phyloP scores from a whole-genome alignment of 257 asterid genomes.

The Solanum chilense region DNA sequence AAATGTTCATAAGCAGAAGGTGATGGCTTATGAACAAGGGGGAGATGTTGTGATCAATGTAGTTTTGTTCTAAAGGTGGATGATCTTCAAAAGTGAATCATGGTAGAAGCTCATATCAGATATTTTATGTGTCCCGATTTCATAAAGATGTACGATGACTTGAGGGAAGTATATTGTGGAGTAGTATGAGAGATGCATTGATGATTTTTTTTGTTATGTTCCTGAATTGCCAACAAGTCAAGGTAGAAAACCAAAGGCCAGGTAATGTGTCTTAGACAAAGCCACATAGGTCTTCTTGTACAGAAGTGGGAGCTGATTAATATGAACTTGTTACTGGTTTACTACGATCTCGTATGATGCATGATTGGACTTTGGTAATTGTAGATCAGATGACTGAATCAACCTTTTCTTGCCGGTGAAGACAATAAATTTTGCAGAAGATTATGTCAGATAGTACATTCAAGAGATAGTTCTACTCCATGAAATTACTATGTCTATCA shows the following conservation, averaged over 20 bases:
- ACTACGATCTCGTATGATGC: neutral
- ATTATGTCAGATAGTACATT: neutral
- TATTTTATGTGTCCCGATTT: neutral
- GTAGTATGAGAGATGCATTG: neutral
- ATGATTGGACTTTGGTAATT: neutral
- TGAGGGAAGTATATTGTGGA: neutral
- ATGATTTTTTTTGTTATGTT: too few species aligned
- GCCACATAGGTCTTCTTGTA: neutral
- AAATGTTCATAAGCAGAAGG: neutral
- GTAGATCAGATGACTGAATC: neutral
- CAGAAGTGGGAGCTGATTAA: too few species aligned
- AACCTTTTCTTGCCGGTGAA: too few species aligned
- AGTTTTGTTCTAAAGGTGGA: neutral
- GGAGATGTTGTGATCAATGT: neutral
- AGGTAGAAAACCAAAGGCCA: neutral
- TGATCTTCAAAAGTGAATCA: neutral
- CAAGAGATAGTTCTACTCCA: neutral
- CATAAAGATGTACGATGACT: neutral
- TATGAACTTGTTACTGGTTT: neutral
- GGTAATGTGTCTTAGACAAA: neutral
- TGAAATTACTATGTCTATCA: neutral
- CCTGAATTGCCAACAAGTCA: neutral
- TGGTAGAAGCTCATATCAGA: neutral
- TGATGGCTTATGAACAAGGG: neutral
- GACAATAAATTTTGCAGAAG: neutral